Base-by-base conservation (phyloP, 2,329 filamentous ascomycete species). In the Beauveria australis region DNA sequence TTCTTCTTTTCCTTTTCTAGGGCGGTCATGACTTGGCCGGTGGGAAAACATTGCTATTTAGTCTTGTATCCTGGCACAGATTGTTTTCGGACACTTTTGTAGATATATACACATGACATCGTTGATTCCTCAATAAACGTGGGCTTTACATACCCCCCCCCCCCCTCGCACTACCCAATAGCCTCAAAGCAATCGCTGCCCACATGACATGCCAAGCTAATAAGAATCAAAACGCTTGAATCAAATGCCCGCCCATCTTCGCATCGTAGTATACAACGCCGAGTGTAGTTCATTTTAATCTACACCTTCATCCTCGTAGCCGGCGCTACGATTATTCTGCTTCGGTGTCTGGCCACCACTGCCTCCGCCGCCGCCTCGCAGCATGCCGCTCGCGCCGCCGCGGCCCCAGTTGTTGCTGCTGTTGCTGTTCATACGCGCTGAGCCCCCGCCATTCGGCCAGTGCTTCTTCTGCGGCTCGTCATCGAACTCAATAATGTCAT, bases 361-460 rank as follows among this genome's bases (percentile, higher is more conserved):
- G 62, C 72, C 74, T 40, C 75, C 33, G 62, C 72, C 74, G 33
- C 75, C 33, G 62, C 72, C 74, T 40, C 75, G 69, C 51, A 79
- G 65, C 69, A 79, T 69, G 40, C 76, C 76, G 63, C 75, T 78
- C 18, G 76, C 76, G 46, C 76, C 75, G 60, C 74, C 71, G 4
- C 72, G 71, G 3, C 73, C 69, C 73, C 73, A 77, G 54, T 71
- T 71, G 54, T 69, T 68, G 68, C 67, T 71, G 54, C 74, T 75
- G 24, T 76, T 74, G 5, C 75, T 71, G 65, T 81, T 70, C 71
- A 82, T 70, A 4, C 48, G 49, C 6, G 54, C 33, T 22, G 54
- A 22, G 5, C 28, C 43, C 6, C 28, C 40, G 12, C n/a, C 44
- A 41, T 48, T 56, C 2, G 30, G 63, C 73, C 18, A 72, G 75